Conservation (phyloP, 345 rosid species). For the Rhodamnia argentea region DNA sequence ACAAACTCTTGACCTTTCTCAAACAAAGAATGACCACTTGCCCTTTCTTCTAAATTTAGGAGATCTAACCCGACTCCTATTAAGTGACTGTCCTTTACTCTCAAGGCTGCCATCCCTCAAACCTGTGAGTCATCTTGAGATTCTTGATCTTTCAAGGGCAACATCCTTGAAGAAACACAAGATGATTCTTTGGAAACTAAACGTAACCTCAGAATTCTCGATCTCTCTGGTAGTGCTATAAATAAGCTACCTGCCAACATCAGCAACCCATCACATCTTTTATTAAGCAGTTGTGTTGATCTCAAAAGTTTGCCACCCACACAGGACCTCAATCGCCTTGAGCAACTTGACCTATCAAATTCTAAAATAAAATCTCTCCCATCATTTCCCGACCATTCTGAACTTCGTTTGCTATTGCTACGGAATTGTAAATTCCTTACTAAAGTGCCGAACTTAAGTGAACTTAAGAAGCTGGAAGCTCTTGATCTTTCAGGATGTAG, state of each 20-base stretch:
- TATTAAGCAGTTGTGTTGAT: rapidly evolving
- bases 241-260: neutral
- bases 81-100: neutral
- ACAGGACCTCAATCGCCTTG: rapidly evolving
- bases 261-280: rapidly evolving
- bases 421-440: neutral
- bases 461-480: neutral
- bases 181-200: neutral
- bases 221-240: neutral
- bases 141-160: neutral
- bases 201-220: neutral
- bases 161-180: rapidly evolving
- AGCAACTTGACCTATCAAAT: neutral
- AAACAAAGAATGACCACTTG: neutral
- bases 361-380: neutral
- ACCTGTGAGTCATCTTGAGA: neutral
- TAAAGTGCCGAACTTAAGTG: neutral
- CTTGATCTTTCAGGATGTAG: neutral
- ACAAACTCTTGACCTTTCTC: neutral
- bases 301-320: neutral
- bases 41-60: neutral
- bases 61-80: neutral
- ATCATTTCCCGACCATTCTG: neutral
- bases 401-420: neutral
- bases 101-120: neutral